Base-by-base conservation (phyloP, 768 basidiomycete species). In the Russula olivacea region DNA sequence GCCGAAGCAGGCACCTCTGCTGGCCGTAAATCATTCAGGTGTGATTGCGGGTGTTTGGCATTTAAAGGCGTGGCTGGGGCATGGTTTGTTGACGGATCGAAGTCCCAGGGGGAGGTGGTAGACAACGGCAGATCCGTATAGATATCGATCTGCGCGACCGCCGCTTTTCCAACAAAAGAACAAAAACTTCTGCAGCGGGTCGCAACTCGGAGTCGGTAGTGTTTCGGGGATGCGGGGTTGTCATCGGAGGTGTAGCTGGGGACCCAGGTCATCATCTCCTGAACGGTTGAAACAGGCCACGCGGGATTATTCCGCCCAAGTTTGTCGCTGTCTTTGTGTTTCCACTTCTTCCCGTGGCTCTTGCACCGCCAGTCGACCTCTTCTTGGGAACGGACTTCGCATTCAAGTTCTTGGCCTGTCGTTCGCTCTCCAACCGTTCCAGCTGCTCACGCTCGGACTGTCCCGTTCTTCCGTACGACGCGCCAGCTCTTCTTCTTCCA, bases 141-240 rank as follows among this genome's bases (percentile, higher is more conserved):
- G 41, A 74, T 74, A 57, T 72, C 74, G 61, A 75, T 76, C 68
- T 76, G 11, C 55, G 34, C 21, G 64, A 61, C 61, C 77, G 72
- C 75, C 81, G 65, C 57, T 76, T 78, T 40, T 80, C 77, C 25
- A 82, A 82, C 54, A 91, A 74, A 73, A 91, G 91, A 5, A 78
- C 82, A 62, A 91, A 91, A 21, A 91, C 79, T 66, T 90, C 84
- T 3, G 89, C 86, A 23, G 89, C 89, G 12, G 63, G 67, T 36
- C 87, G 80, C 66, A 86, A 83, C 28, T 83, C 85, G 60, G 74
- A 76, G 5, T 81, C 76, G 45, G 79, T 76, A 28, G 51, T 40
- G 55, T 21, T 28, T 56, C 4, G 47, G 4, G 17, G 34, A n/a
- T 55, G 55, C 34, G 72, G 71, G n/a, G 71, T 72, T 55, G 6